phyloP scores from a whole-genome alignment of 768 basidiomycete species.

The Auricularia auricula-judae region DNA sequence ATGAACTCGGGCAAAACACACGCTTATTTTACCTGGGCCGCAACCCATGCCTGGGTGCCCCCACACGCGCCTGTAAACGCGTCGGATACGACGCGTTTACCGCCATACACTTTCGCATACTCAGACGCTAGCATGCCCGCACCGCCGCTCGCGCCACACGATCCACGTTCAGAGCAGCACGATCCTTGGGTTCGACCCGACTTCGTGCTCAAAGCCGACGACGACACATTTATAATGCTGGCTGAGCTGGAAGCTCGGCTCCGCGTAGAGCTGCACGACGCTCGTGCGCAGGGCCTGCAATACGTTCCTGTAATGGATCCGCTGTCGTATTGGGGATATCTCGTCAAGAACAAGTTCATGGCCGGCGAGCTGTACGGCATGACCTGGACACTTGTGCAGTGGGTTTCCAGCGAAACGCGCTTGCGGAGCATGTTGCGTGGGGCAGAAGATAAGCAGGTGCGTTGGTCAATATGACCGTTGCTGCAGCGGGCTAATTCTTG shows the following conservation, averaged over 20 bases:
- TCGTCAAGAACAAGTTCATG: conserved; percentile 91
- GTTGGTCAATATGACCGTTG: neutral
- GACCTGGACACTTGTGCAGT: conserved; percentile 79
- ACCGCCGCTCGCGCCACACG: conserved; percentile 59
- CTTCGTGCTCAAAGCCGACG: conserved; percentile 89
- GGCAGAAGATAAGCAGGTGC: conserved; percentile 78
- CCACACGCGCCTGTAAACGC: conserved; percentile 42
- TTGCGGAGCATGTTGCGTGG: conserved; percentile 62
- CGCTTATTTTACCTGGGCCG: conserved; percentile 88
- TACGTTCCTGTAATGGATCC: conserved; percentile 38
- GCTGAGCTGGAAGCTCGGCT: conserved; percentile 88
- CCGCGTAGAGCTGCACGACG: conserved; percentile 57
- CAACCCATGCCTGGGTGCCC: conserved; percentile 84
- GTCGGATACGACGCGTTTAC: conserved; percentile 24
- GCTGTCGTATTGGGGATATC: conserved; percentile 78
- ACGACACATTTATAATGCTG: conserved; percentile 91
- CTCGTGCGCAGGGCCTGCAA: conserved; percentile 20
- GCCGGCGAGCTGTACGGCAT: conserved; percentile 88
- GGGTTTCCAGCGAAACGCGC: conserved; percentile 65
- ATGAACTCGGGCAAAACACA: conserved; percentile 95
- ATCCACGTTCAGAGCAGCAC: conserved; percentile 43
- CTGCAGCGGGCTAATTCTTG: neutral
- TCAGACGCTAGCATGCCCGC: conserved; percentile 44
- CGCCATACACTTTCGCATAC: conserved; percentile 49
- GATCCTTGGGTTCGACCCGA: conserved; percentile 77